A percentile compares a stretch with the other conserved stretches of the same genome.
phyloP scores from a whole-genome alignment of 371 early-diverging fungal species.

The Mucor sp. region DNA sequence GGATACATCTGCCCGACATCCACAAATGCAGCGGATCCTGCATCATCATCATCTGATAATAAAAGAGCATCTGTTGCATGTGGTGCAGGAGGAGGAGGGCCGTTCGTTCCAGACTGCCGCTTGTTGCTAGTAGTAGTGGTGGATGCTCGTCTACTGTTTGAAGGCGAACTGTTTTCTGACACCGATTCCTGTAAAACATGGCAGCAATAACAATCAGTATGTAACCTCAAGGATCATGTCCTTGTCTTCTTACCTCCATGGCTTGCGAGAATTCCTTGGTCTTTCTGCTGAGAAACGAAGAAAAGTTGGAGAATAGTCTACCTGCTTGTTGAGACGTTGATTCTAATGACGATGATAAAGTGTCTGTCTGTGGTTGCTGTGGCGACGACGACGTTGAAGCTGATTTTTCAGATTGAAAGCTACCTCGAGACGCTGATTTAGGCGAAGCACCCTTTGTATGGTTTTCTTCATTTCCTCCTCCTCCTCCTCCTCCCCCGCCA shows the following conservation, averaged over 20 bases:
- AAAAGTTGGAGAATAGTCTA: conserved; percentile 56
- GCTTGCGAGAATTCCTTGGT: conserved; percentile 56
- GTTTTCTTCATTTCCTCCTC: neutral
- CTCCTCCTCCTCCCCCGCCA: no score
- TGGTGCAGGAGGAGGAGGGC: no score
- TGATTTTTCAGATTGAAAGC: neutral
- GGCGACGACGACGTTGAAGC: neutral
- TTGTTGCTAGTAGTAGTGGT: neutral
- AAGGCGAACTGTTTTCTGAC: conserved; percentile 7
- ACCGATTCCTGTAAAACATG: conserved; percentile 10
- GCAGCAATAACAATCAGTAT: neutral
- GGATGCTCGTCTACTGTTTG: conserved; percentile 5
- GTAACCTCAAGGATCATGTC: no score
- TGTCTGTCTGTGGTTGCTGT: conserved; percentile 16
- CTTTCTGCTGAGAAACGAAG: conserved; percentile 56
- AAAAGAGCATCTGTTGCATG: neutral
- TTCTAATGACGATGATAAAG: conserved; percentile 41
- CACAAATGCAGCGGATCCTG: conserved; percentile 32
- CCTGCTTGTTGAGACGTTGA: conserved; percentile 58
- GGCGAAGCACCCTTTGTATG: neutral
- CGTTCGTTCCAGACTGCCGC: neutral
- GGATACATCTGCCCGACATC: conserved; percentile 44
- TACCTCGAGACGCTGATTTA: neutral
- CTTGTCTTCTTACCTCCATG: conserved; percentile 40
- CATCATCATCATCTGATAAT: conserved; percentile 22